These are phyloP conservation scores for Flaveria floridana DNA, from an alignment of 140 eudicot species.

Conservation along the genomic window DNA sequence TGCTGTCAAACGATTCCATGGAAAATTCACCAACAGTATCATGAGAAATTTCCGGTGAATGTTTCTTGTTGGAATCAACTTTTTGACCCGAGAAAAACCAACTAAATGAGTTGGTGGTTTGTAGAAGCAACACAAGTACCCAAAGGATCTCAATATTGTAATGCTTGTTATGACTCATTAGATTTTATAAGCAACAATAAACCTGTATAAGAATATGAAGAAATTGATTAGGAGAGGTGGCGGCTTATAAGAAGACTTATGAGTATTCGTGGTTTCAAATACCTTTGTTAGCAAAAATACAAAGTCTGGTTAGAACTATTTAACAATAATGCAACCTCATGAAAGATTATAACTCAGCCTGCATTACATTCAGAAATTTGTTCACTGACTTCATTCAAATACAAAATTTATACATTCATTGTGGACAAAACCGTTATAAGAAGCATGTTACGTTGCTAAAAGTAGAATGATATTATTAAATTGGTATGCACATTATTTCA, in stretches of 20 bases:
- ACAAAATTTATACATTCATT: neutral
- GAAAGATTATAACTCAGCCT: neutral
- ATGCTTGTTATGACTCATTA: constrained; percentile 23
- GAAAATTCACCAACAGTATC: constrained; percentile 53
- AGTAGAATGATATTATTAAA: neutral
- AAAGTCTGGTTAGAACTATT: neutral
- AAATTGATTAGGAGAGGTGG: constrained; percentile 5
- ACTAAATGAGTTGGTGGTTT: constrained; percentile 34
- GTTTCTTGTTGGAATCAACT: constrained; percentile 26
- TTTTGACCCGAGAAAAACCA: constrained; percentile 46
- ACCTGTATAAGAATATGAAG: constrained; percentile 22
- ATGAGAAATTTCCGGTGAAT: constrained; percentile 19
- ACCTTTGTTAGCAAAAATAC: neutral
- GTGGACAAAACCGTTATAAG: neutral
- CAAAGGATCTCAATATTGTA: constrained; percentile 19
- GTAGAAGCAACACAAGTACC: constrained; percentile 40
- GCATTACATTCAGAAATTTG: neutral
- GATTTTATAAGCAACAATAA: constrained; percentile 8
- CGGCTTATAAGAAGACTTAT: constrained; percentile 4
- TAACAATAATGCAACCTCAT: neutral
- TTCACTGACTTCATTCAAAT: neutral
- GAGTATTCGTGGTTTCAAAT: too few species aligned
- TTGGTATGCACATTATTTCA: neutral
- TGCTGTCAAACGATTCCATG: constrained; percentile 46
- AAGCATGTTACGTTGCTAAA: neutral